phyloP scores from a whole-genome alignment of 2,329 filamentous ascomycete species.

The Domatiomyces catenatus region DNA sequence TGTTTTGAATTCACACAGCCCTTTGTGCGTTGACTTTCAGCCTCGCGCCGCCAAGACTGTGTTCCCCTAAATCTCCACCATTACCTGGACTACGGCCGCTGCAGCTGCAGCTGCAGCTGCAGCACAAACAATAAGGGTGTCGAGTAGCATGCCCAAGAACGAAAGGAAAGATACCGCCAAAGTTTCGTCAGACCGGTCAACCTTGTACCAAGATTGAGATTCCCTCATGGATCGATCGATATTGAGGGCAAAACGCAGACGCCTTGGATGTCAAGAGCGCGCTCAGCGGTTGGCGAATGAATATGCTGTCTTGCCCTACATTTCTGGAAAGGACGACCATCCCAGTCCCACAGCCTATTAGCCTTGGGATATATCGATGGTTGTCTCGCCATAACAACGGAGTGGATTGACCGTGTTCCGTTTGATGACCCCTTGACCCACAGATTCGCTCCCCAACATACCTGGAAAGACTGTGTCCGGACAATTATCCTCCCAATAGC shows the following conservation, averaged over 20 bases:
- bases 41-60: no score
- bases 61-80: no score
- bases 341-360: conserved; percentile 10
- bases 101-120: no score
- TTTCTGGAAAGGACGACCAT: conserved; percentile 12
- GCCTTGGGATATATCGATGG: conserved; percentile 3
- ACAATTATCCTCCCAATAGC: conserved; percentile 1
- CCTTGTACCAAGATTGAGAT: conserved; percentile 6
- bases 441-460: conserved; percentile 1
- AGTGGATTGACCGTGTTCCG: conserved; percentile 2
- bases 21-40: no score
- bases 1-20: no score
- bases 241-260: not conserved
- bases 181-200: not conserved
- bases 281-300: conserved; percentile 6
- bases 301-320: conserved; percentile 4
- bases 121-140: no score
- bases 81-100: not conserved
- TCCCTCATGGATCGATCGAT: conserved; percentile 3
- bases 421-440: conserved; percentile 3
- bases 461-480: conserved; percentile 4
- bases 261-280: conserved; percentile 2
- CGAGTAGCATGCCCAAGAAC: conserved; percentile 2
- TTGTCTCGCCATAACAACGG: conserved; percentile 3
- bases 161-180: conserved; percentile 3